Evolutionary conservation across 352 stramenopile genomes (phyloP), one percentile per base, ranked within the genome.

Genomic region (Globisporangium nunn): DNA sequence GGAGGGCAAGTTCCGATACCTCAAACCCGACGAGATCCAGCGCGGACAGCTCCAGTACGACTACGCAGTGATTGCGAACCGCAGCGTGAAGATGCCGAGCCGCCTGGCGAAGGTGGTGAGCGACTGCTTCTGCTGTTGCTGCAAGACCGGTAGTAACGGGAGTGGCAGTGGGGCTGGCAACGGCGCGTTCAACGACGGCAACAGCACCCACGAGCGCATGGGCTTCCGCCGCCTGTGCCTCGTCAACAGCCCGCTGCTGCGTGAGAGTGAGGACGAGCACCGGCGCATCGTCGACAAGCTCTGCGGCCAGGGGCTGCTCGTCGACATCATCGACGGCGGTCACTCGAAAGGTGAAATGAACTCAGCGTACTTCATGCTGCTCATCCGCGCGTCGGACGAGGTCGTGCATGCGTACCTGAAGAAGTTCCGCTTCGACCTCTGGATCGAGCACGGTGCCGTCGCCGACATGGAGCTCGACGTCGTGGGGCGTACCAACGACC

Each of bases 301-400:
- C 2, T 89, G 78, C 39, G 73, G 63, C 2, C 74, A 92, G 66
- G 84, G 84, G 0, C 41, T 94, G 0, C 54, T 85, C 3, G 81
- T 94, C 44, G 84, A 94, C 57, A 90, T 94, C 40, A 90, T 94
- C 50, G 84, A 92, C 58, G 84, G 81, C 30, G 82, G 81, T 23
- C 74, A 94, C 54, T 85, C 80, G 17, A 87, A 86, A 30, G 76
- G 80, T 1, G 81, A 93, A 54, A 91, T 93, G 75, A 85, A 88
- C 58, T 83, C 81, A 0, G 81, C 82, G 37, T 94, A 78, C 45
- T 72, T 92, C 30, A 91, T 94, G 54, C 41, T 94, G 33, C 63
- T 94, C 43, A 61, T 92, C 40, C 74, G 75, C 46, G 81, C 81
- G 2, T 62, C 76, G 3, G 78, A 91, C 50, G 57, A 71, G 6